Base-by-base conservation (phyloP, 768 basidiomycete species). In the Rhizopogon rudus region DNA sequence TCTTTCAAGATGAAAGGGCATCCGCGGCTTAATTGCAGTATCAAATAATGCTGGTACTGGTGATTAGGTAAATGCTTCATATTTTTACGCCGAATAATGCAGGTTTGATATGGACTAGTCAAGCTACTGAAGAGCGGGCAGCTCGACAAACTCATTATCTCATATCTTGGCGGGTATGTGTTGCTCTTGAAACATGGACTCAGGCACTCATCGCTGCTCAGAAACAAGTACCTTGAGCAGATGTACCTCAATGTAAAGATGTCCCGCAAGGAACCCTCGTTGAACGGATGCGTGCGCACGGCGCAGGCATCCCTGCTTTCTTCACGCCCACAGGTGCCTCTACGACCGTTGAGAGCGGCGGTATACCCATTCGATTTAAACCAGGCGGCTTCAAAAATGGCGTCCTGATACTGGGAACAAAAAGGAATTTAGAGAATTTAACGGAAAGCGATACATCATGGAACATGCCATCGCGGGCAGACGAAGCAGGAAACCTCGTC, bases 241-340 rank as follows among this genome's bases (percentile, higher is more conserved):
- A 75, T 85, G 53, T 94, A 88, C 71, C 79, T 93, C 42, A 76
- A 77, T 40, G 91, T 91, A 50, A 69, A 83, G 61, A 88, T 93
- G 59, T 84, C 86, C 91, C 91, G 5, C 91, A 94, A 70, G 91
- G 91, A 8, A 92, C 89, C 1, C 81, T 94, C 33, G 88, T 86
- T 14, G 91, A 91, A 65, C 84, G 90, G 54, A 76, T 92, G 55
- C 84, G 90, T 29, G 88, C 91, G 3, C 86, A 88, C 54, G 89
- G 88, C 8, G 87, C 89, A 5, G 91, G 91, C 35, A 88, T 91
- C 45, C 90, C 91, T 5, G 89, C 86, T 14, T 91, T 94, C 76
- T 93, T 76, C 71, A 93, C 91, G 1, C 90, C 91, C 10, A 91
- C 90, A 0, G 91, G 91, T 35, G 87, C 88, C 2, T 78, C 78